phyloP scores from a whole-genome alignment of 2,329 filamentous ascomycete genomes.

The Dothidotthia symphoricarpi region DNA sequence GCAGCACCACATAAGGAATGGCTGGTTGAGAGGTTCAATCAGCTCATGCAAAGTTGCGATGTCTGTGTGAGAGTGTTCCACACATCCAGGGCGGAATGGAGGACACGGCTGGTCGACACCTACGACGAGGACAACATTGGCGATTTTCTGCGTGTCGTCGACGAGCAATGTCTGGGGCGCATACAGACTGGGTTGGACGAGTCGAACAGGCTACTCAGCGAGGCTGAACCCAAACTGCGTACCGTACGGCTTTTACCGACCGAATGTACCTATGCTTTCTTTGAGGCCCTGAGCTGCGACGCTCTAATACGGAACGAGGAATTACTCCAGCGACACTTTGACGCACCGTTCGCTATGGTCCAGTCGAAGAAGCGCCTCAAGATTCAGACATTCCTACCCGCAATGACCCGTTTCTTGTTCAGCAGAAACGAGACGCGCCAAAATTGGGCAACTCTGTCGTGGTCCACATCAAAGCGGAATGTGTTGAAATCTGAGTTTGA shows the following conservation, averaged over 20 bases:
- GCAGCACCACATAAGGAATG: constrained; percentile 45
- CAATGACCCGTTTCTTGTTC: constrained; percentile 83
- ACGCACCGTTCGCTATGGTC: constrained; percentile 77
- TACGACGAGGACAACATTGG: constrained; percentile 48
- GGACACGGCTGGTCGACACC: constrained; percentile 41
- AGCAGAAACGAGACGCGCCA: constrained; percentile 63
- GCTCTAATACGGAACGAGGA: constrained; percentile 64
- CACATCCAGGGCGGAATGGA: constrained; percentile 44
- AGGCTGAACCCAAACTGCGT: constrained; percentile 52
- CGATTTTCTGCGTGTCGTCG: constrained; percentile 46
- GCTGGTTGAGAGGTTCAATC: constrained; percentile 42
- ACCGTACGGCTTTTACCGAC: constrained; percentile 53
- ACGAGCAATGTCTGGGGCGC: constrained; percentile 47
- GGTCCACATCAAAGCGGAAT: constrained; percentile 62
- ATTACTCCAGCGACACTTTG: constrained; percentile 62
- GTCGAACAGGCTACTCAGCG: constrained; percentile 42
- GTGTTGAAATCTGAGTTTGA: constrained; percentile 77
- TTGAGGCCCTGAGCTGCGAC: constrained; percentile 83
- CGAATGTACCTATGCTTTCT: constrained; percentile 73
- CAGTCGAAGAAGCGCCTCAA: constrained; percentile 77
- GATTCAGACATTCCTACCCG: constrained; percentile 72
- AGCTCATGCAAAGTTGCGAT: constrained; percentile 49
- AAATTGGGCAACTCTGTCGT: constrained; percentile 67
- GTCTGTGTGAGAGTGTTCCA: constrained; percentile 53
- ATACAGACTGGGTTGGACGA: constrained; percentile 46